phyloP scores from a whole-genome alignment of 768 basidiomycete genomes.

The Suillus cothurnatus region DNA sequence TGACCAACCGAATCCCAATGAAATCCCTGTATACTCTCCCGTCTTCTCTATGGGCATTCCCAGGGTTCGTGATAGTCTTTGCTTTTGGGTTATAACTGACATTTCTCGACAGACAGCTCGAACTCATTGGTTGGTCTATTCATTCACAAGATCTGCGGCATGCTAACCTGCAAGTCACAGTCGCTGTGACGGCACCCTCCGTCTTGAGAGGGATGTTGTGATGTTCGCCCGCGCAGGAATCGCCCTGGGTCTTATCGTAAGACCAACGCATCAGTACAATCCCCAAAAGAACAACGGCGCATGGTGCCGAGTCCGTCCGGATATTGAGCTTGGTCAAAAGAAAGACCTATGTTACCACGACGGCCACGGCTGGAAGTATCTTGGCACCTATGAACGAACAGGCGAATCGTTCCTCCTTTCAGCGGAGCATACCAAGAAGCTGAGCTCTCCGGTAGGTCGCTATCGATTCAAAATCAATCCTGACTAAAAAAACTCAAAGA shows the following conservation, averaged over 20 bases:
- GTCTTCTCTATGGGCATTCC: slow-evolving; percentile 2
- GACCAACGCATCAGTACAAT: slow-evolving; percentile 29
- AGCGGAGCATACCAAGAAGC: slow-evolving; percentile 11
- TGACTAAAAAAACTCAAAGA: slow-evolving; percentile 15
- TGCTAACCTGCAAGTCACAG: neutral
- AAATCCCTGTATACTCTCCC: neutral
- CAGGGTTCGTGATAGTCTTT: neutral
- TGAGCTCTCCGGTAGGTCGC: slow-evolving; percentile 16
- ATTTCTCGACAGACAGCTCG: neutral
- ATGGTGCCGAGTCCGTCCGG: slow-evolving; percentile 18
- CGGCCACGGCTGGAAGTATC: slow-evolving; percentile 15
- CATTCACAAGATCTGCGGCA: neutral
- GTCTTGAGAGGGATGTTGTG: slow-evolving; percentile 5
- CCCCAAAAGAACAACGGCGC: slow-evolving; percentile 18
- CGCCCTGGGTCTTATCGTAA: slow-evolving; percentile 27
- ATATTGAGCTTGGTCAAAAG: slow-evolving; percentile 16
- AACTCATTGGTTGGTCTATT: slow-evolving; percentile 1
- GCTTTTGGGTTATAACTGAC: neutral
- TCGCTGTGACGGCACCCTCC: neutral
- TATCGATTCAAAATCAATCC: neutral
- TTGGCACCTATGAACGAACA: slow-evolving; percentile 31
- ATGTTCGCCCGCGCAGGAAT: slow-evolving; percentile 27
- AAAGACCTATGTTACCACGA: slow-evolving; percentile 24
- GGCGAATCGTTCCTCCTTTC: slow-evolving; percentile 19
- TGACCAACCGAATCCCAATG: slow-evolving; percentile 10